Base-by-base conservation (phyloP, 2,329 filamentous ascomycete genomes). In the Penicillium sp. region DNA sequence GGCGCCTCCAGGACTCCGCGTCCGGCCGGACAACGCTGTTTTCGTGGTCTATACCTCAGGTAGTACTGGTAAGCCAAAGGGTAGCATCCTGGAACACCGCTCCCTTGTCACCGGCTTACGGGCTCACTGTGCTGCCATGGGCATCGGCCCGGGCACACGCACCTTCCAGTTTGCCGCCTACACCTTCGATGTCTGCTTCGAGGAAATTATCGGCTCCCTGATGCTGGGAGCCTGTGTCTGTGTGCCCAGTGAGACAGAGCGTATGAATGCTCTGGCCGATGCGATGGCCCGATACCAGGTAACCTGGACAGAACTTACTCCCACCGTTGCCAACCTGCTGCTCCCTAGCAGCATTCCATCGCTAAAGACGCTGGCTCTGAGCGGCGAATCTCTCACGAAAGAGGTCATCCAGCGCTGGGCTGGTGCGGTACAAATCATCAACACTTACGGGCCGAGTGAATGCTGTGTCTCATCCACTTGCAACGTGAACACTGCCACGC, bases 231-330 rank as follows among this genome's bases (percentile, higher is more conserved):
- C 69, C 6, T 68, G 65, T 19, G 58, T 75, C n/a, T 74, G 71
- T 51, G 66, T 74, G 2, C 72, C 71, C 1, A 67, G 66, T 49
- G 57, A 70, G 54, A 51, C 65, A 48, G 66, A 71, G 6, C 66
- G 72, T 4, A 65, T 70, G 24, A 37, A 2, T 45, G 45, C n/a
- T 13, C 40, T 42, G 15, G 13, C 13, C 10, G n/a, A 29, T 31
- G 26, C n/a, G 13, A 42, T 42, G 4, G 15, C 37, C 3, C 28
- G 60, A 1, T 50, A 63, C 12, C 48, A 59, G 19, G 59, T 51
- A 56, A 75, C 69, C 26, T 75, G 71, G 72, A 74, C 71, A 1
- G 75, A 77, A 58, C 72, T 82, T 61, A 83, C 80, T 0, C 75
- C 78, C 0, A 69, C 77, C 0, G 69, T 83, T 12, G 78, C 78